Conservation (phyloP, 192 early-diverging fungal genomes). For the Backusella tuberculispora region DNA sequence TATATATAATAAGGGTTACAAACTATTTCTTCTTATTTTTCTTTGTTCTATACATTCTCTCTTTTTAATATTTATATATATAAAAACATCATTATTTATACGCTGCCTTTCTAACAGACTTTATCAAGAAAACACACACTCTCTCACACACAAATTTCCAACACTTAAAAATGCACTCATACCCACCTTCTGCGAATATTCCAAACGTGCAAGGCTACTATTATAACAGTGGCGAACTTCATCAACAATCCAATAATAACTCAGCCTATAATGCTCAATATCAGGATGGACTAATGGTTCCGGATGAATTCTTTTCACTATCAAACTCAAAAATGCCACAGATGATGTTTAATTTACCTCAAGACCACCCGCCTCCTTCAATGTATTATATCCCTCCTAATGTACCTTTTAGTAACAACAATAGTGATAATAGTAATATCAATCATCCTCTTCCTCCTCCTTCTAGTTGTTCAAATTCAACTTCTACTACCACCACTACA, state of each 20-base stretch:
- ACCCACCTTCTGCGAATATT: not conserved
- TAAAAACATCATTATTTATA: not conserved
- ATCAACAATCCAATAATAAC: not conserved
- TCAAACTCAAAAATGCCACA: not conserved
- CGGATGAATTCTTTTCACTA: not conserved
- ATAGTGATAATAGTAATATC: too few relatives aligned
- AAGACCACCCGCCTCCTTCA: not conserved
- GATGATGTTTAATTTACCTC: slow-evolving; percentile 2
- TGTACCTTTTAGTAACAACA: slow-evolving; percentile 7
- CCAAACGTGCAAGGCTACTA: slow-evolving; percentile 3
- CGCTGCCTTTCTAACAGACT: not conserved
- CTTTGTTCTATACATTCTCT: not conserved
- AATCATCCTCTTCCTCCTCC: too few relatives aligned
- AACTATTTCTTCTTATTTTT: not conserved
- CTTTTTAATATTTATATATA: not conserved
- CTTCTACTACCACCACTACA: not conserved
- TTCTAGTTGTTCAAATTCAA: not conserved
- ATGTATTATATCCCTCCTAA: not conserved
- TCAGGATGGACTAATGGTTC: not conserved
- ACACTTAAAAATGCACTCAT: not conserved
- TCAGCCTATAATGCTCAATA: not conserved
- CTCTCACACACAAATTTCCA: not conserved
- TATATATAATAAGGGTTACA: not conserved
- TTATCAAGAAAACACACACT: not conserved
- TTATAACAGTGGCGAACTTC: not conserved